A percentile compares a stretch with the other conserved stretches of the same genome.
phyloP scores from a whole-genome alignment of 495 filamentous ascomycete genomes.

The Aspergillus diversus region DNA sequence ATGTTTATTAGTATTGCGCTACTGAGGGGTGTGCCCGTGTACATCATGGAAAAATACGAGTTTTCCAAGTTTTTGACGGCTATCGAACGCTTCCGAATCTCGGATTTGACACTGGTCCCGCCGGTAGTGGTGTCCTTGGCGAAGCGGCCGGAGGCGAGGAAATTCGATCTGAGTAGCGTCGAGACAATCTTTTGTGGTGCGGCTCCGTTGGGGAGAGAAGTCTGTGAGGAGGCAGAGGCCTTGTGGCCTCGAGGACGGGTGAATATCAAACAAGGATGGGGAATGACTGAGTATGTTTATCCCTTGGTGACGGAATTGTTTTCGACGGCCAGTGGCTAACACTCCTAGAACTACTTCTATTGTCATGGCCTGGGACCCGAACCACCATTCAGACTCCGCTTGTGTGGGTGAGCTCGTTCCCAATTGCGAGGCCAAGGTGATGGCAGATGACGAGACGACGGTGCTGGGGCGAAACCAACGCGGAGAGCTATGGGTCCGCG shows the following conservation, averaged over 20 bases:
- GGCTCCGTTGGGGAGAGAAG: slow-evolving; percentile 63
- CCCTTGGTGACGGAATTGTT: not conserved
- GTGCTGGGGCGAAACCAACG: slow-evolving; percentile 45
- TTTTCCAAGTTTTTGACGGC: slow-evolving; percentile 68
- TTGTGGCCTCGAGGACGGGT: slow-evolving; percentile 58
- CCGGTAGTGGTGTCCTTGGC: slow-evolving; percentile 72
- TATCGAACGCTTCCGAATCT: slow-evolving; percentile 69
- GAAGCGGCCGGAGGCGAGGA: slow-evolving; percentile 63
- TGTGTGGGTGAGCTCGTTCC: slow-evolving; percentile 69
- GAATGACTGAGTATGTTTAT: slow-evolving; percentile 70
- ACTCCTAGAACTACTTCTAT: slow-evolving; percentile 61
- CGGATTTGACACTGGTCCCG: slow-evolving; percentile 61
- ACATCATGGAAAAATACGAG: slow-evolving; percentile 75
- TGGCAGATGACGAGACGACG: slow-evolving; percentile 47
- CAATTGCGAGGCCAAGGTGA: slow-evolving; percentile 67
- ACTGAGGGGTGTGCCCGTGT: slow-evolving; percentile 51
- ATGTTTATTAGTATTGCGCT: slow-evolving; percentile 47
- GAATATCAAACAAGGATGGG: slow-evolving; percentile 77
- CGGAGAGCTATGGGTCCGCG: slow-evolving; percentile 36
- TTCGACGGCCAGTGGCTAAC: not conserved
- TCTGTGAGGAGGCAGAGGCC: slow-evolving; percentile 57
- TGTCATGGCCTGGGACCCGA: slow-evolving; percentile 61
- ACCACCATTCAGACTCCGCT: slow-evolving; percentile 28
- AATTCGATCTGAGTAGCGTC: slow-evolving; percentile 70
- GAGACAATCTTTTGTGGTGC: slow-evolving; percentile 61